Base-by-base conservation (phyloP, 352 stramenopile genomes). In the Globisporangium nunn region DNA sequence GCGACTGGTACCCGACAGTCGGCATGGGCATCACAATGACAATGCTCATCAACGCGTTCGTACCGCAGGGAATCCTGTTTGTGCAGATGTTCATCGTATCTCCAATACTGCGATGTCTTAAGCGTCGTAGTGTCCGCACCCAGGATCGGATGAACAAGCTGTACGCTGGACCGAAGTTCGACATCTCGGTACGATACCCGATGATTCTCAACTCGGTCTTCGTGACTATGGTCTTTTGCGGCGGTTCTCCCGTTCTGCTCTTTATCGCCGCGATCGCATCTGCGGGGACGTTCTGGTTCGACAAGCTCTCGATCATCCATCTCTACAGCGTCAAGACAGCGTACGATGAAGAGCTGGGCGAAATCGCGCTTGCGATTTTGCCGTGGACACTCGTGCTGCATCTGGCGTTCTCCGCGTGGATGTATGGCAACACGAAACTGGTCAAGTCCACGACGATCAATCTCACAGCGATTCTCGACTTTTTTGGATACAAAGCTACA, bases 1-100 rank as follows among this genome's bases (percentile, higher is more conserved):
- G 84, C 41, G 74, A 88, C 6, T 95, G 85, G 85, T 95, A 93
- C 64, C 79, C 81, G 12, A 90, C 70, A 5, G 85, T 95, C n/a
- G 85, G 85, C 39, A 88, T 92, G 66, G 83, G 80, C 33, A 84
- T 95, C 59, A 89, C 85, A 0, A 88, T 81, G 68, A 92, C 83
- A 6, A 95, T 95, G 85, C 61, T 91, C 46, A 80, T 93, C 61
- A 95, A 95, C 62, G 77, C 82, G 0, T 64, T 92, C 29, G 64
- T 81, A 23, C 82, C 83, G 0, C 83, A 93, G n/a, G 23, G 71
- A 4, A 52, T 80, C n/a, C 63, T 90, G 8, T 65, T 82, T 18
- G 31, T 88, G 8, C 68, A 88, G 23, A 70, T 89, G 61, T 85
- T 77, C 23, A 12, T 93, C 2, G 33, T 91, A 3, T 70, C 58